These are phyloP conservation scores for Zychaea mexicana DNA, from an alignment of 371 early-diverging fungal species.

Conservation along the genomic window DNA sequence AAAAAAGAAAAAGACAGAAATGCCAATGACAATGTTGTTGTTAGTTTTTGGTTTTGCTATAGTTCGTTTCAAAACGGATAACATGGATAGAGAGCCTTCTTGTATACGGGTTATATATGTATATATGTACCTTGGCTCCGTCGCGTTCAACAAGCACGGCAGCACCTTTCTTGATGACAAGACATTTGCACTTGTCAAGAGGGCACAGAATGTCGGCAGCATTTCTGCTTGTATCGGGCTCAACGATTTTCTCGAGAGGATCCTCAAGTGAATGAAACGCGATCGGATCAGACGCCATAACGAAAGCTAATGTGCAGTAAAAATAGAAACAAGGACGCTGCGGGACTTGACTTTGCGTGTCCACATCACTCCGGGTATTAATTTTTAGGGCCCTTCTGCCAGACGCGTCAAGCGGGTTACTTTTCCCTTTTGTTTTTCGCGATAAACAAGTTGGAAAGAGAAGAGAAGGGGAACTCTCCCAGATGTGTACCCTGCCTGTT, in stretches of 20 bases:
- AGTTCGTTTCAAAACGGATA: too few relatives aligned
- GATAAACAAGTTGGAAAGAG: too few relatives aligned
- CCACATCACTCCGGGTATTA: too few relatives aligned
- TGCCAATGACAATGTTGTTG: background rate
- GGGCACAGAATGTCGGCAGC: slow-evolving; percentile 43
- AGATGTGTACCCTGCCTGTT: too few relatives aligned
- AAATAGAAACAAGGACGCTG: background rate
- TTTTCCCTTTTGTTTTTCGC: too few relatives aligned
- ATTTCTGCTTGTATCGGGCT: slow-evolving; percentile 26
- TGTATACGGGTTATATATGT: background rate
- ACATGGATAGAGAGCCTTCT: background rate
- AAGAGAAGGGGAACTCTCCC: too few relatives aligned
- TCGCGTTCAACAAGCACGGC: slow-evolving; percentile 42
- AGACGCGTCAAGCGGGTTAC: too few relatives aligned
- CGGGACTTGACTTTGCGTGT: too few relatives aligned
- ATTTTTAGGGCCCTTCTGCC: too few relatives aligned
- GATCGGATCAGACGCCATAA: slow-evolving; percentile 14
- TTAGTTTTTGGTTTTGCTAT: background rate
- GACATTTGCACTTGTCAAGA: slow-evolving; percentile 36
- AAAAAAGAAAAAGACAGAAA: background rate
- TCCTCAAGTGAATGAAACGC: slow-evolving; percentile 25
- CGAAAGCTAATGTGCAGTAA: background rate
- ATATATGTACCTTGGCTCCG: slow-evolving; percentile 31
- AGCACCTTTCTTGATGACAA: slow-evolving; percentile 38
- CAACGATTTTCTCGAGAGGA: slow-evolving; percentile 28